These are phyloP conservation scores for Erodium texanum DNA, from an alignment of 441 rosid species.

Conservation along the genomic window DNA sequence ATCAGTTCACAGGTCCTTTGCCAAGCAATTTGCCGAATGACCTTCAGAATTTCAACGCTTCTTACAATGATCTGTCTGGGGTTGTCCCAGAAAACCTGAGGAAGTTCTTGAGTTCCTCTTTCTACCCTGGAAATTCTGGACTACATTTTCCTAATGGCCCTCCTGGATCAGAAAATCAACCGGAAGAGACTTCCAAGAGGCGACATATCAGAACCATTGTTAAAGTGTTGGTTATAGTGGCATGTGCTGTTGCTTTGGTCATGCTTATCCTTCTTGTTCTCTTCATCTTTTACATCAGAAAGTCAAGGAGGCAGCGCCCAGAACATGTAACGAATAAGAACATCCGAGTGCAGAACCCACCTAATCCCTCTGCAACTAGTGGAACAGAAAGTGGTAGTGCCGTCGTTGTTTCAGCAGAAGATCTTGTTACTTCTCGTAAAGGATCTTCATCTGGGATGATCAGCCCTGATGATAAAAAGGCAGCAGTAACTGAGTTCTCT, in stretches of 20 bases:
- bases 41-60: conserved; percentile 63
- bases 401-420: conserved; percentile 75
- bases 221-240: conserved; percentile 59
- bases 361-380: conserved; percentile 42
- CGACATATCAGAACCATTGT: conserved; percentile 44
- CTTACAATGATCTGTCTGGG: conserved; percentile 83
- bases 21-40: conserved; percentile 56
- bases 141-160: conserved; percentile 56
- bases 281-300: conserved; percentile 51
- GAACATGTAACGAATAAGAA: conserved; percentile 41
- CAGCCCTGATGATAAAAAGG: conserved; percentile 72
- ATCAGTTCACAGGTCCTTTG: conserved; percentile 67
- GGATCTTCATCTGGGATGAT: conserved; percentile 73
- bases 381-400: conserved; percentile 54
- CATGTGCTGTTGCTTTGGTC: conserved; percentile 62
- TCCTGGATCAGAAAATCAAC: conserved; percentile 35
- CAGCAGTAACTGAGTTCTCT: conserved; percentile 59
- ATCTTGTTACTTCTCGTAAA: conserved; percentile 63
- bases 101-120: conserved; percentile 64
- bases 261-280: conserved; percentile 70
- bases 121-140: conserved; percentile 65
- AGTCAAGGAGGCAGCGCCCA: conserved; percentile 42
- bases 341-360: conserved; percentile 30
- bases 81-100: conserved; percentile 76
- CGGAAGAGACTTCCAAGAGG: conserved; percentile 38